Base-by-base conservation (phyloP, 352 stramenopile genomes). In the Phytophthora constricta region DNA sequence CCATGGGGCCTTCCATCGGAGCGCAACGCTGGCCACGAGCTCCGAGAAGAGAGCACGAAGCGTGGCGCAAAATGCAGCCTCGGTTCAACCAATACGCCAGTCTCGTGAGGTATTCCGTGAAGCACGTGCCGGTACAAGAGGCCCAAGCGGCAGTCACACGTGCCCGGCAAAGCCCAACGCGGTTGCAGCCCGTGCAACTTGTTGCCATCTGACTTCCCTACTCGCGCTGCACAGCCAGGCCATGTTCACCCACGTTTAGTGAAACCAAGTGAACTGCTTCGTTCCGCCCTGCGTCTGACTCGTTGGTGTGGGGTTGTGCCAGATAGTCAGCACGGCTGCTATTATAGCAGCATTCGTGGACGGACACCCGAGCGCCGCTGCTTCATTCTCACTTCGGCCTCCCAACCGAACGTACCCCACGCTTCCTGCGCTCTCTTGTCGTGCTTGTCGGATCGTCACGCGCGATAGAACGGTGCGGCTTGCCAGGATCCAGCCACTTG, bases 311-410 rank as follows among this genome's bases (percentile, higher is more conserved):
- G 14, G 16, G 41, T 47, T 47, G 41, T 23, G 4, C 19, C 14
- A 23, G 19, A 47, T 20, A 47, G 41, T 23, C 41, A 47, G 41
- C 9, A 20, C 41, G 41, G 41, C 19, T 16, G 17, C 41, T 8
- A 20, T n/a, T 23, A 23, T 9, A 47, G 14, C 16, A 20, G 41
- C 41, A n/a, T 3, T 20, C 9, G 41, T 47, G 41, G 31, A 47
- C 41, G 17, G 41, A 22, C 41, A n/a, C 46, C 1, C 10, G n/a
- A n/a, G n/a, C 48, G 5, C 23, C 2, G 20, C 19, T 5, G 8
- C 20, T n/a, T n/a, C 66, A 78, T 72, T 75, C 69, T 54, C 65
- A 78, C 70, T 75, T 78, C 62, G 70, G 70, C 61, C 57, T 75
- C 49, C 41, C 41, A 39, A 62, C 66, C 66, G 65, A 67, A 64